Evolutionary conservation across 139 green algal genomes (phyloP).

Genomic region (Protoeuglena noctilucae): DNA sequence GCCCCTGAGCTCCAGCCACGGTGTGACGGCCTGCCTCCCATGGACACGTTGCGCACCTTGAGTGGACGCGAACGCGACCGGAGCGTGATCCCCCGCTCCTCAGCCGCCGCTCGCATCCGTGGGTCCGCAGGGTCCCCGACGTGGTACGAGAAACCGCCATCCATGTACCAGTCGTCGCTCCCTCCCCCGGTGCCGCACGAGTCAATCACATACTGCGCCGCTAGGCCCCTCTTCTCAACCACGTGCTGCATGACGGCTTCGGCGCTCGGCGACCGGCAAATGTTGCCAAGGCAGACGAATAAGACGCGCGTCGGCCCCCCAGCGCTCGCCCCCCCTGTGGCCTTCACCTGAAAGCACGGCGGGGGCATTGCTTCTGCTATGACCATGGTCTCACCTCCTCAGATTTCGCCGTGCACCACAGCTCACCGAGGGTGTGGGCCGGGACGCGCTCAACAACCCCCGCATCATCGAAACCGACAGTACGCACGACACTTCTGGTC

Average conservation of each 20-base stretch:
- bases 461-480: too few relatives aligned
- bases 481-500: too few relatives aligned
- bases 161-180: conserved; percentile 1
- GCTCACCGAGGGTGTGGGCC: not conserved
- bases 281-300: conserved; percentile 8
- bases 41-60: too few relatives aligned
- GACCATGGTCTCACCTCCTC: too few relatives aligned
- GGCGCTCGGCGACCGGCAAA: conserved; percentile 3
- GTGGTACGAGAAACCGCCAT: conserved; percentile 7
- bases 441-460: too few relatives aligned
- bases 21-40: too few relatives aligned
- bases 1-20: too few relatives aligned
- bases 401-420: not conserved
- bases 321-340: not conserved
- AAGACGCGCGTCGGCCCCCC: not conserved
- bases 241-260: conserved; percentile 2
- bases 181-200: conserved; percentile 8
- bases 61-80: conserved; percentile 1
- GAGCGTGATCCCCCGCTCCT: conserved; percentile 3
- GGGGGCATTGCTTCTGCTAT: too few relatives aligned
- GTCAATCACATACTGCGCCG: not conserved
- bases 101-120: conserved; percentile 1
- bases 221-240: conserved; percentile 2
- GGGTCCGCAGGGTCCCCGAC: conserved; percentile 1
- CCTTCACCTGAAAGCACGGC: too few relatives aligned